Evolutionary conservation across 495 filamentous ascomycete species (phyloP), one percentile per base, ranked within the genome.

Genomic region (Barbatosphaeria neglecta): DNA sequence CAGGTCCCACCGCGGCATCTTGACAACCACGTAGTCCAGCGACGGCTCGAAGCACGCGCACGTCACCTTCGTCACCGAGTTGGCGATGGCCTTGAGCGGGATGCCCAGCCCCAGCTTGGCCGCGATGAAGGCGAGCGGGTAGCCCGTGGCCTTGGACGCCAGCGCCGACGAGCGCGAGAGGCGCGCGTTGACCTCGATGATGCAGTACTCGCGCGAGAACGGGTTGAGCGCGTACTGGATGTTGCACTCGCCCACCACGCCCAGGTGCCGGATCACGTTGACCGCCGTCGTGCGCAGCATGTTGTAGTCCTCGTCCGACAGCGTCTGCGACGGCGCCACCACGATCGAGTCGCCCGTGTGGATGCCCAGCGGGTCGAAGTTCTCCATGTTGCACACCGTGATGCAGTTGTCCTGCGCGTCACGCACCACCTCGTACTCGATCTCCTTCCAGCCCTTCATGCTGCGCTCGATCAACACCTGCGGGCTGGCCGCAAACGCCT

Each of bases 391-490:
- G 70, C 92, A 98, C 51, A 98, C 92, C 6, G 92, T 98, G 63
- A 98, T 97, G 68, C 92, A 98, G 75, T 98, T 98, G 68, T 98
- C 89, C 48, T 86, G 80, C 37, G 81, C 86, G 75, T 98, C 92
- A 51, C 92, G 85, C 28, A 98, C 92, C 41, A 98, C 92, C 53
- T 98, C 92, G 64, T 98, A 98, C 60, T 98, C 92, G 45, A 96
- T 89, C 63, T 98, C 92, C 66, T 98, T 98, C 92, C 92, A 98
- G 40, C 92, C 92, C 66, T 98, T 98, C 92, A 98, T 98, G 68
- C 87, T 94, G 62, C 84, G 79, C 69, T 98, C 92, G 50, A 98
- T 90, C 25, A 98, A 72, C 5, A 98, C 87, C 67, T 98, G 92
- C 2, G 92, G 92, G 56, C 89, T 95, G 45, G 85, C 92, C 11